Percentiles rank a stretch among this genome's conserved stretches.
Evolutionary conservation across 2,329 filamentous ascomycete species (phyloP).

Genomic region (Beauveria asiatica): DNA sequence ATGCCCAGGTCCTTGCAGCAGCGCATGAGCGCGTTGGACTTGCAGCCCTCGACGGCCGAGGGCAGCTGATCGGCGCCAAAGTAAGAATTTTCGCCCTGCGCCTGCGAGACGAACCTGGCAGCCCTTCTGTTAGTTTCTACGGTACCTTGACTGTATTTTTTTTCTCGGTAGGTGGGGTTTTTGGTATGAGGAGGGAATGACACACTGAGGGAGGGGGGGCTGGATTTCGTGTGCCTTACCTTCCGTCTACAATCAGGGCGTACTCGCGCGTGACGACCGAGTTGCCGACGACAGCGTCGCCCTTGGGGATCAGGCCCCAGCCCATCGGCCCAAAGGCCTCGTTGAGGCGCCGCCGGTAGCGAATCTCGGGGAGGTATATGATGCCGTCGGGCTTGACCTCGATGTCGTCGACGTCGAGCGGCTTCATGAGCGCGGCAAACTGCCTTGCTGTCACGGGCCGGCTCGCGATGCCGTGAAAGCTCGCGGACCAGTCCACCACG

Average conservation of each 20-base stretch:
- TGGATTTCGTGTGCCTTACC: conserved; percentile 47
- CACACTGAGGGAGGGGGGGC: background rate
- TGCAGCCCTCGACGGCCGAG: conserved; percentile 91
- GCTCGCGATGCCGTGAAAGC: conserved; percentile 70
- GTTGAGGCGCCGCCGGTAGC: conserved; percentile 88
- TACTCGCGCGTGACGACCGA: conserved; percentile 84
- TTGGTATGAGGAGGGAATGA: too few species aligned
- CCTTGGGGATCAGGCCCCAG: conserved; percentile 86
- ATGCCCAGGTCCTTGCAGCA: conserved; percentile 98
- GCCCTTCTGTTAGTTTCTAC: too few species aligned
- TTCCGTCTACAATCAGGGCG: conserved; percentile 76
- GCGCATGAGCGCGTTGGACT: conserved; percentile 94
- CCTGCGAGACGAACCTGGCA: conserved; percentile 75
- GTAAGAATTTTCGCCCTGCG: conserved; percentile 89
- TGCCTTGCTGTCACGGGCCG: conserved; percentile 64
- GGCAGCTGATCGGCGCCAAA: conserved; percentile 86
- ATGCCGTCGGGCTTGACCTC: conserved; percentile 98
- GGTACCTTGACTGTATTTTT: too few species aligned
- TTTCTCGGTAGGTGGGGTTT: too few species aligned
- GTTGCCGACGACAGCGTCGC: conserved; percentile 76
- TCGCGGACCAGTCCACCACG: conserved; percentile 67
- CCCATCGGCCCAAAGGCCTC: conserved; percentile 87
- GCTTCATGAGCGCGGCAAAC: conserved; percentile 57
- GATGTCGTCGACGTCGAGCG: conserved; percentile 64
- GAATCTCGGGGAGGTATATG: conserved; percentile 94